Percentiles rank a stretch among this genome's conserved stretches.
Conservation (phyloP, 2,329 filamentous ascomycete species). For the Tolypocladium nubicola region DNA sequence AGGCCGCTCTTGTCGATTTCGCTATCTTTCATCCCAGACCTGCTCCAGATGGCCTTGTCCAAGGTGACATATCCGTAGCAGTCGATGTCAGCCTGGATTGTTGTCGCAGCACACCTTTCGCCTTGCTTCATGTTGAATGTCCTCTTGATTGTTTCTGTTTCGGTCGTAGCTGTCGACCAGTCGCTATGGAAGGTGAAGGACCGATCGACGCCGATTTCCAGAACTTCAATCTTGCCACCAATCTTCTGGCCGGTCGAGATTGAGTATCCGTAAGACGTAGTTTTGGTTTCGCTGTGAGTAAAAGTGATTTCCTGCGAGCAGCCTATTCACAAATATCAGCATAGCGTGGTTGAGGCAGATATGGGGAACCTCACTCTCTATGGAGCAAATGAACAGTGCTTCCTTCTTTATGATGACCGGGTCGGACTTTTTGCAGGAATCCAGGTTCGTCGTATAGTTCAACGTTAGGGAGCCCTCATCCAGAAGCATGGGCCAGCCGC, state of each 20-base stretch:
- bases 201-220: neutral
- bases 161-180: neutral
- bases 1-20: neutral
- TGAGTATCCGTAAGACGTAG: neutral
- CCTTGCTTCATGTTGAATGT: neutral
- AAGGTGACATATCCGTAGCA: neutral
- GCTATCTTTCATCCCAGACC: neutral
- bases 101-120: neutral
- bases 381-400: neutral
- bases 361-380: neutral
- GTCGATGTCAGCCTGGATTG: neutral
- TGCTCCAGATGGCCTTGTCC: neutral
- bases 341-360: neutral
- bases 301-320: neutral
- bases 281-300: neutral
- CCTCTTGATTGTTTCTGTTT: neutral
- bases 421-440: neutral
- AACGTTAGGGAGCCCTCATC: neutral
- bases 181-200: neutral
- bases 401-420: neutral
- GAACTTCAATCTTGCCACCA: neutral
- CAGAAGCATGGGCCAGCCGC: neutral
- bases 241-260: neutral
- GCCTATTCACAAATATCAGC: neutral
- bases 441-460: neutral